Conservation (phyloP, 169 alveolate species). For the Cryptosporidium andersoni region DNA sequence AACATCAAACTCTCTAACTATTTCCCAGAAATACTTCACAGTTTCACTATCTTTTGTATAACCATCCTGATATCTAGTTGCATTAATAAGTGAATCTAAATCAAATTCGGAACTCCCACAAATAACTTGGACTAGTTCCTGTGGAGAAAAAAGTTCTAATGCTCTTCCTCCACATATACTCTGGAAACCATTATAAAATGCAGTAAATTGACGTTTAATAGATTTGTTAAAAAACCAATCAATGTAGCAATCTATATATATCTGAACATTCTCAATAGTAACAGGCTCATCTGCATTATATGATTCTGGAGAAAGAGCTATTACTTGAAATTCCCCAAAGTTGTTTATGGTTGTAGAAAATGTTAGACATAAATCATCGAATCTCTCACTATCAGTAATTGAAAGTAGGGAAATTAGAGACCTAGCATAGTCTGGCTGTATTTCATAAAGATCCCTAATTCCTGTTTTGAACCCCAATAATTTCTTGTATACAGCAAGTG, state of each 20-base stretch:
- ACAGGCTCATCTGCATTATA: conserved; percentile 74
- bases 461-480: conserved; percentile 79
- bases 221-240: conserved; percentile 83
- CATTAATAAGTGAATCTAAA: conserved; percentile 80
- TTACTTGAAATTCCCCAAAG: conserved; percentile 57
- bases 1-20: conserved; percentile 74
- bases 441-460: conserved; percentile 84
- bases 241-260: conserved; percentile 81
- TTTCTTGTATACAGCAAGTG: conserved; percentile 86
- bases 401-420: conserved; percentile 67
- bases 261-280: conserved; percentile 79
- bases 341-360: conserved; percentile 68
- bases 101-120: conserved; percentile 84
- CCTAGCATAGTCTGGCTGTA: conserved; percentile 83
- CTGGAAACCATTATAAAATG: conserved; percentile 85
- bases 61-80: conserved; percentile 85
- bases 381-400: conserved; percentile 35
- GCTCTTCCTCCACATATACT: conserved; percentile 81
- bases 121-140: conserved; percentile 85
- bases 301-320: conserved; percentile 54
- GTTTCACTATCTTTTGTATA: conserved; percentile 76
- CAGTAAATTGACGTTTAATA: conserved; percentile 77
- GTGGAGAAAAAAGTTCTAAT: conserved; percentile 78
- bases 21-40: conserved; percentile 82
- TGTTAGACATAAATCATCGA: conserved; percentile 71